Evolutionary conservation across 805 yeast genomes (phyloP).

Genomic region (Candida nitratophila): DNA sequence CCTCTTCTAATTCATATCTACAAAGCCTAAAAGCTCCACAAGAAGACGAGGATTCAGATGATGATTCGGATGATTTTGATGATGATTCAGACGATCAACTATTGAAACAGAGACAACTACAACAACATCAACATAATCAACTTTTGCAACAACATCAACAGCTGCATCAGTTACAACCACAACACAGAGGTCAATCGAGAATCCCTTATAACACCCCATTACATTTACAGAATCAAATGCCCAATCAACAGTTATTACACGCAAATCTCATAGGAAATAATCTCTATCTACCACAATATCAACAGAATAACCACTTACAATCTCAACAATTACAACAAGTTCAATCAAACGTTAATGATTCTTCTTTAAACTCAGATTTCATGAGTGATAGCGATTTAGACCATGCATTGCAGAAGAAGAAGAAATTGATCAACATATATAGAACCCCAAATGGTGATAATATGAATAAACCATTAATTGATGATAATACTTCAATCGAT

Average conservation of each 20-base stretch:
- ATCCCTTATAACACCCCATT: not conserved
- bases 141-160: slow-evolving; percentile 1
- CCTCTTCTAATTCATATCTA: not conserved
- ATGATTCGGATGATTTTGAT: not conserved
- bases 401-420: slow-evolving; percentile 24
- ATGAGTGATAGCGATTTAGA: slow-evolving; percentile 47
- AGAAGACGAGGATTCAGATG: not conserved
- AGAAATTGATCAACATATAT: not conserved
- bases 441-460: not conserved
- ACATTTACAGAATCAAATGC: not conserved
- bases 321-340: slow-evolving; percentile 3
- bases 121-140: slow-evolving; percentile 9
- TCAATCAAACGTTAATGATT: slow-evolving; percentile 7
- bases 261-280: not conserved
- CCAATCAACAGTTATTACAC: not conserved
- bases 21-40: not conserved
- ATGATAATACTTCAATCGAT: slow-evolving; percentile 2
- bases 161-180: slow-evolving; percentile 5
- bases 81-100: slow-evolving; percentile 1
- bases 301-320: slow-evolving; percentile 4
- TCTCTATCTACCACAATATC: slow-evolving; percentile 1
- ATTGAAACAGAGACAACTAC: slow-evolving; percentile 5
- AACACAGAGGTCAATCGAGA: not conserved
- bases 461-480: not conserved
- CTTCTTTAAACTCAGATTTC: slow-evolving; percentile 48